phyloP scores from a whole-genome alignment of 768 basidiomycete genomes.

The Plicaturopsis crispa region DNA sequence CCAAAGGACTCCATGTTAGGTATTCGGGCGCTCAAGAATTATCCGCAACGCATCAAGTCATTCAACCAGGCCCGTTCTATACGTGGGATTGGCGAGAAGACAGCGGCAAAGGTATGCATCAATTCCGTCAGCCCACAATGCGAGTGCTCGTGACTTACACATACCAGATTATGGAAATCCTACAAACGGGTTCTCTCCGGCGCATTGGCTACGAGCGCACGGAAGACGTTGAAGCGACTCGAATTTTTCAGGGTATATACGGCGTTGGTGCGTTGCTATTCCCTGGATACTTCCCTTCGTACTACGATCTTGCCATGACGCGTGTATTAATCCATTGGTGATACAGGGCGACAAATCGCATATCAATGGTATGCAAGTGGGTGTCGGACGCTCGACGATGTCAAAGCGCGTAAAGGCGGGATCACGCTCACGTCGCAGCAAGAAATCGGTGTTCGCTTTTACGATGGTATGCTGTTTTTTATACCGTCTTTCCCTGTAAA shows the following conservation, averaged over 20 bases:
- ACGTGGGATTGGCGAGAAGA: conserved; percentile 63
- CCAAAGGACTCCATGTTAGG: too few species aligned
- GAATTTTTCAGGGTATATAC: conserved; percentile 74
- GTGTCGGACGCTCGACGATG: conserved; percentile 71
- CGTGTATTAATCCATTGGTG: background rate
- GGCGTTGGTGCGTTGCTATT: conserved; percentile 59
- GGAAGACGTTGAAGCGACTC: conserved; percentile 47
- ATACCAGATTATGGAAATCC: conserved; percentile 71
- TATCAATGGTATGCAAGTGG: conserved; percentile 70
- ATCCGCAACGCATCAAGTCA: conserved; percentile 51
- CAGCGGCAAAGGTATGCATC: conserved; percentile 53
- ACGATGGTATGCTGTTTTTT: conserved; percentile 45
- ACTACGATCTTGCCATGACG: background rate
- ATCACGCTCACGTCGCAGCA: conserved; percentile 54
- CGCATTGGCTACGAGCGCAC: conserved; percentile 64
- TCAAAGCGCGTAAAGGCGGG: conserved; percentile 50
- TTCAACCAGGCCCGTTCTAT: conserved; percentile 53
- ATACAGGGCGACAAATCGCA: conserved; percentile 57
- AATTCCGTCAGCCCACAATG: background rate
- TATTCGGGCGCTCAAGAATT: conserved; percentile 46
- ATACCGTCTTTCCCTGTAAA: background rate
- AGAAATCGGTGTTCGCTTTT: conserved; percentile 59
- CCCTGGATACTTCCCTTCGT: background rate
- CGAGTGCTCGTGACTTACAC: background rate
- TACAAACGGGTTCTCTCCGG: conserved; percentile 63